These are phyloP conservation scores for Auriscalpium orientale DNA, from an alignment of 768 basidiomycete species.

Conservation along the genomic window DNA sequence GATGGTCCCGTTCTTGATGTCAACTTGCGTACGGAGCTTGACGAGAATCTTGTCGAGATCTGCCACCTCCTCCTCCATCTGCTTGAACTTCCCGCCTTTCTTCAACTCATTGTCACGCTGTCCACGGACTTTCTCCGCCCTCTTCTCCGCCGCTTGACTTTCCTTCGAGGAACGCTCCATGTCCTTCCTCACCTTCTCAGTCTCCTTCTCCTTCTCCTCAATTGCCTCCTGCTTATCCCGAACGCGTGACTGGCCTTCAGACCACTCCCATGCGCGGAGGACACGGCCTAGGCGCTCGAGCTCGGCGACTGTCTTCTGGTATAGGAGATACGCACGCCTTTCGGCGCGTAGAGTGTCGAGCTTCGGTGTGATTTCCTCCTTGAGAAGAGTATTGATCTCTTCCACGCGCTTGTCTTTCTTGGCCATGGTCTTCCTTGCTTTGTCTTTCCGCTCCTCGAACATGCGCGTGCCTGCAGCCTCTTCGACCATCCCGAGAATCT, in stretches of 20 bases:
- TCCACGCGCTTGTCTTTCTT: constrained; percentile 96
- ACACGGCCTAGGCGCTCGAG: constrained; percentile 79
- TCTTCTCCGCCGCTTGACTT: constrained; percentile 57
- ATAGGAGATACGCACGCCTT: constrained; percentile 83
- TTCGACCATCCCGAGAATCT: constrained; percentile 97
- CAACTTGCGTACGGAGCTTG: constrained; percentile 78
- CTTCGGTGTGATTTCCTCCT: constrained; percentile 92
- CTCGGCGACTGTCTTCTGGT: constrained; percentile 83
- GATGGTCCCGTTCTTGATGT: constrained; percentile 70
- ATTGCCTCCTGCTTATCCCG: constrained; percentile 51
- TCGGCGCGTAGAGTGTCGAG: constrained; percentile 84
- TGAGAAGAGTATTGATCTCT: constrained; percentile 72
- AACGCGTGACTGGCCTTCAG: constrained; percentile 45
- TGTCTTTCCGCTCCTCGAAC: constrained; percentile 98
- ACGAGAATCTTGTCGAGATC: constrained; percentile 73
- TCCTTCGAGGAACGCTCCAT: constrained; percentile 48
- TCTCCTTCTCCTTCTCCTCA: constrained; percentile 39
- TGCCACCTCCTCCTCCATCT: constrained; percentile 72
- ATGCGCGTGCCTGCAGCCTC: constrained; percentile 98
- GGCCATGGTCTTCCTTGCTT: constrained; percentile 89
- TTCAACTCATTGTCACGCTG: constrained; percentile 80
- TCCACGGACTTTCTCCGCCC: constrained; percentile 56
- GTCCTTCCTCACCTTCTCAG: constrained; percentile 36
- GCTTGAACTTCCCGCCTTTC: constrained; percentile 89
- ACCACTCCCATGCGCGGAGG: constrained; percentile 87